phyloP scores from a whole-genome alignment of 1,139 yeast genomes.

The Taphrina pruni region DNA sequence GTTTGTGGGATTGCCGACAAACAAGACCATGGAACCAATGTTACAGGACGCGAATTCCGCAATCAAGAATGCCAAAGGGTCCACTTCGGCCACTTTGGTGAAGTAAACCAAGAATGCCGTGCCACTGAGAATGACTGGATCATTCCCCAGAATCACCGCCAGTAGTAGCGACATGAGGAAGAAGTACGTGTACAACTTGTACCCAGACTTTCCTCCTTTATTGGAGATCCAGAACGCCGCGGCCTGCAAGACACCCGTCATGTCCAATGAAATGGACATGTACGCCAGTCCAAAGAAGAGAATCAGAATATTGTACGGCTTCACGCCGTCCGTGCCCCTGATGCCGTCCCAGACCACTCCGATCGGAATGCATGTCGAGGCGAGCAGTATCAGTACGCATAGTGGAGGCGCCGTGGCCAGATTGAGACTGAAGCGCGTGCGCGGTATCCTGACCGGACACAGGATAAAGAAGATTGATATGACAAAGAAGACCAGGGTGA shows the following conservation, averaged over 20 bases:
- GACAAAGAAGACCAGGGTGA: conserved; percentile 36
- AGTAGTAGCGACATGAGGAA: conserved; percentile 35
- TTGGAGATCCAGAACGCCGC: conserved; percentile 42
- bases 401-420: conserved; percentile 41
- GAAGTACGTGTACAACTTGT: conserved; percentile 36
- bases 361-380: conserved; percentile 36
- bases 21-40: conserved; percentile 41
- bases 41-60: conserved; percentile 41
- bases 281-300: conserved; percentile 42
- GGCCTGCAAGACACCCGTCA: conserved; percentile 41
- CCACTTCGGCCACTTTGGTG: conserved; percentile 41
- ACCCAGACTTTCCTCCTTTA: conserved; percentile 38
- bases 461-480: conserved; percentile 38
- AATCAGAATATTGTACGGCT: conserved; percentile 40
- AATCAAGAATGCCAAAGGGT: conserved; percentile 36
- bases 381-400: conserved; percentile 35
- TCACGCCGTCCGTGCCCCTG: conserved; percentile 40
- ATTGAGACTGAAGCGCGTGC: conserved; percentile 33
- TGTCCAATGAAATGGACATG: conserved; percentile 42
- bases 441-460: conserved; percentile 34
- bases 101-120: conserved; percentile 40
- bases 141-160: conserved; percentile 40
- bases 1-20: conserved; percentile 42
- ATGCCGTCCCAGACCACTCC: conserved; percentile 39
- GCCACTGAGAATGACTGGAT: conserved; percentile 41